A percentile compares a stretch with the other conserved stretches of the same genome.
Evolutionary conservation across 2,329 filamentous ascomycete species (phyloP).

Genomic region (Exserohilum turcica): DNA sequence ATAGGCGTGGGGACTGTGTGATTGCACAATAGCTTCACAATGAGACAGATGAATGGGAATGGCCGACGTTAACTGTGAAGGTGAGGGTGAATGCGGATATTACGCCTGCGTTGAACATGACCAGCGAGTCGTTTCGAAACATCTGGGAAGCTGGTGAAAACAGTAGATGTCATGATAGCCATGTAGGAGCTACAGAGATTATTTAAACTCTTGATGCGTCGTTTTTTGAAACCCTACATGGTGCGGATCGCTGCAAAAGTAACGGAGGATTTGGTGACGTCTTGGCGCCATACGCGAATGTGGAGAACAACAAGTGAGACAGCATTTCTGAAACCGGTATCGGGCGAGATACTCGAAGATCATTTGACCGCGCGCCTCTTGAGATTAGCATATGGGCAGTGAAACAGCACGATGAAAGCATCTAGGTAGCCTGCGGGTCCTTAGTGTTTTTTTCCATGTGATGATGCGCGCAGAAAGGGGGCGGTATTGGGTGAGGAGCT

Average conservation of each 20-base stretch:
- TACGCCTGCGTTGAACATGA: background rate
- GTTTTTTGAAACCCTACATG: background rate
- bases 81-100: slow-evolving; percentile 25
- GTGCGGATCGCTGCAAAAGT: background rate
- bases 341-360: background rate
- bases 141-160: background rate
- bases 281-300: background rate
- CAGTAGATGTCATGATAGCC: no score
- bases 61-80: slow-evolving; percentile 13
- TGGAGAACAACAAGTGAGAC: background rate
- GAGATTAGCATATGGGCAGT: background rate
- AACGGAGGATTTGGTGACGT: background rate
- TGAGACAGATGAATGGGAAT: slow-evolving; percentile 23
- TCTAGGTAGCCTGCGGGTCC: background rate
- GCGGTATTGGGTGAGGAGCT: no score
- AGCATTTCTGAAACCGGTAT: background rate
- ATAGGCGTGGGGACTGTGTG: slow-evolving; percentile 18
- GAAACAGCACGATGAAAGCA: background rate
- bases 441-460: background rate
- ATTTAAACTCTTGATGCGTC: no score
- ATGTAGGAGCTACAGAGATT: no score
- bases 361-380: background rate
- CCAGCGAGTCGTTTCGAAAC: slow-evolving; percentile 12
- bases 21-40: slow-evolving; percentile 24
- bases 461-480: background rate